Evolutionary conservation across 192 early-diverging fungal species (phyloP).

Genomic region (Endogone sp.): DNA sequence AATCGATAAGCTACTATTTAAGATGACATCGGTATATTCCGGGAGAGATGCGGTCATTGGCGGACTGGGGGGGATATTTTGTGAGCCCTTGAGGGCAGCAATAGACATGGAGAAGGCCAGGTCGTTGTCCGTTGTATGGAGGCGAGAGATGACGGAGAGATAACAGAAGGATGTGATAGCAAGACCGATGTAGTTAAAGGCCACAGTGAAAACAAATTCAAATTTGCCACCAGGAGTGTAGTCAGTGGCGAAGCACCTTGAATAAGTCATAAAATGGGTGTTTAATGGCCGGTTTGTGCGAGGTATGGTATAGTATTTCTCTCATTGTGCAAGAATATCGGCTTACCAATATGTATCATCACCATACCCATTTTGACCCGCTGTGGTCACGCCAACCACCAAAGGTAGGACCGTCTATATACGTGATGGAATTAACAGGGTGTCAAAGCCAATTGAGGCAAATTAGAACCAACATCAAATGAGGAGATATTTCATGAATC

Average conservation of each 20-base stretch:
- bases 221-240: conserved; percentile 9
- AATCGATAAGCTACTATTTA: background rate
- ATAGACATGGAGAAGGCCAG: conserved; percentile 1
- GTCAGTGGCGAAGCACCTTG: conserved; percentile 13
- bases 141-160: conserved; percentile 11
- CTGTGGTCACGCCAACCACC: background rate
- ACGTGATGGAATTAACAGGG: no score
- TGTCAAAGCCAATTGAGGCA: no score
- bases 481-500: no score
- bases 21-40: background rate
- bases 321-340: background rate
- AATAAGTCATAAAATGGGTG: background rate
- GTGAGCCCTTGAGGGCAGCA: background rate
- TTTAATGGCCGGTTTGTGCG: no score
- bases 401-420: background rate
- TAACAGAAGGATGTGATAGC: conserved; percentile 13
- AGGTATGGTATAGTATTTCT: no score
- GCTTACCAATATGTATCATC: conserved; percentile 19
- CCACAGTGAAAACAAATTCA: conserved; percentile 6
- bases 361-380: conserved; percentile 8
- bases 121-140: conserved; percentile 4
- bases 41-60: background rate
- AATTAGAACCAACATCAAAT: no score
- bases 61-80: background rate
- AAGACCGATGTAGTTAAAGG: conserved; percentile 8